phyloP scores from a whole-genome alignment of 2,329 filamentous ascomycete species.

The Colletotrichum noveboracense region DNA sequence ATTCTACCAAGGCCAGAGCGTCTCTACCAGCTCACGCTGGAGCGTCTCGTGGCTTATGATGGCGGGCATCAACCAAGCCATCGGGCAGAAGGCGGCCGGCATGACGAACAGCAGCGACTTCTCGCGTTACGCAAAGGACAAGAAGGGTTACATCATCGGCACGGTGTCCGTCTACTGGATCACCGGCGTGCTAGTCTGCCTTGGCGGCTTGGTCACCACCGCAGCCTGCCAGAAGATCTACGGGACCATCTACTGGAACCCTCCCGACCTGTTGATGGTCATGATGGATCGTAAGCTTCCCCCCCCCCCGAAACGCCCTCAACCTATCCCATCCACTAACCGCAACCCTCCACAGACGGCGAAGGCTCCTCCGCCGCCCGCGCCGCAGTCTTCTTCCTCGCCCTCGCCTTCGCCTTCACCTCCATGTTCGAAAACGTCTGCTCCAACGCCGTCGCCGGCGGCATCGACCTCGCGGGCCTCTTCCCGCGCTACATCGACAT shows the following conservation, averaged over 20 bases:
- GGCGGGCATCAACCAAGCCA: slow-evolving; percentile 38
- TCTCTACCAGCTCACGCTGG: not conserved
- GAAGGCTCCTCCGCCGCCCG: slow-evolving; percentile 35
- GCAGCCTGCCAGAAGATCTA: slow-evolving; percentile 41
- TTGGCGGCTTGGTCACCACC: slow-evolving; percentile 44
- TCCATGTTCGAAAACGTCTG: slow-evolving; percentile 41
- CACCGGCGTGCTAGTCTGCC: slow-evolving; percentile 36
- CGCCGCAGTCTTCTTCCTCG: slow-evolving; percentile 42
- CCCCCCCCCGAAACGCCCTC: rapidly evolving
- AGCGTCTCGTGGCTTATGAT: slow-evolving; percentile 43
- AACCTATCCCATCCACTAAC: not conserved
- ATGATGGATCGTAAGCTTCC: slow-evolving; percentile 27
- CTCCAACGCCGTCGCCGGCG: slow-evolving; percentile 40
- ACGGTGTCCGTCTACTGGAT: slow-evolving; percentile 38
- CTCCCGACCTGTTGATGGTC: slow-evolving; percentile 36
- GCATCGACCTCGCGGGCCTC: slow-evolving; percentile 42
- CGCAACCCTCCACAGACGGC: slow-evolving; percentile 25
- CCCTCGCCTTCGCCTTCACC: slow-evolving; percentile 37
- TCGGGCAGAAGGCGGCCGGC: slow-evolving; percentile 40
- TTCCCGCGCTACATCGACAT: slow-evolving; percentile 43
- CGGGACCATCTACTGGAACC: slow-evolving; percentile 41
- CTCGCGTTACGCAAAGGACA: slow-evolving; percentile 35
- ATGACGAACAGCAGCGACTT: slow-evolving; percentile 44
- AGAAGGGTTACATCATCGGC: slow-evolving; percentile 37
- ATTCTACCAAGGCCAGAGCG: slow-evolving; percentile 30